These are phyloP conservation scores for Colletotrichum australisinense DNA, from an alignment of 2,329 filamentous ascomycete genomes.

Conservation along the genomic window DNA sequence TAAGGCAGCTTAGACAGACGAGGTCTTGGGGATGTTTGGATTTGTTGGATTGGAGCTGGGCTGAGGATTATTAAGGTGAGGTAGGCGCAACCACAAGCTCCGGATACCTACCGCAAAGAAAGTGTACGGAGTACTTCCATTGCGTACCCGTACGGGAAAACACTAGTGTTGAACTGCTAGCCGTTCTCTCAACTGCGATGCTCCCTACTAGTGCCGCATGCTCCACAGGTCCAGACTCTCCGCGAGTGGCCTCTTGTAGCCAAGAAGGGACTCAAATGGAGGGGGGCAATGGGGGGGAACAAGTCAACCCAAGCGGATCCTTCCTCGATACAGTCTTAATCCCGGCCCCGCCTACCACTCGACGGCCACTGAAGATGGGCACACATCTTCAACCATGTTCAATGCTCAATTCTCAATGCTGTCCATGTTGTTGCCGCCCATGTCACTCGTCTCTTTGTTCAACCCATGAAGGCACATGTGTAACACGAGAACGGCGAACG, in stretches of 20 bases:
- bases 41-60: background rate
- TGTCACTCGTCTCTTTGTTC: background rate
- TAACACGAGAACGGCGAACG: constrained; percentile 12
- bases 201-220: constrained; percentile 24
- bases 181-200: constrained; percentile 3
- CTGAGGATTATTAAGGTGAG: constrained; percentile 28
- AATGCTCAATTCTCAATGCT: too few species aligned
- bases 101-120: too few species aligned
- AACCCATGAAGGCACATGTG: background rate
- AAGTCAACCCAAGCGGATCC: constrained; percentile 22
- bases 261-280: constrained; percentile 1
- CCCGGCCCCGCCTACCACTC: constrained; percentile 22
- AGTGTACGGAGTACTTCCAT: too few species aligned
- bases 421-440: background rate
- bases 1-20: background rate
- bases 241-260: background rate
- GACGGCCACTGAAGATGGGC: constrained; percentile 13
- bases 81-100: background rate
- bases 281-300: background rate
- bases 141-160: constrained; percentile 1
- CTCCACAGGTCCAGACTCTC: constrained; percentile 28
- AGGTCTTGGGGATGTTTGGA: background rate
- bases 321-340: constrained; percentile 33
- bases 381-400: background rate
- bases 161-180: constrained; percentile 5